phyloP scores from a whole-genome alignment of 768 basidiomycete genomes.

The Gloeostereum incarnatum region DNA sequence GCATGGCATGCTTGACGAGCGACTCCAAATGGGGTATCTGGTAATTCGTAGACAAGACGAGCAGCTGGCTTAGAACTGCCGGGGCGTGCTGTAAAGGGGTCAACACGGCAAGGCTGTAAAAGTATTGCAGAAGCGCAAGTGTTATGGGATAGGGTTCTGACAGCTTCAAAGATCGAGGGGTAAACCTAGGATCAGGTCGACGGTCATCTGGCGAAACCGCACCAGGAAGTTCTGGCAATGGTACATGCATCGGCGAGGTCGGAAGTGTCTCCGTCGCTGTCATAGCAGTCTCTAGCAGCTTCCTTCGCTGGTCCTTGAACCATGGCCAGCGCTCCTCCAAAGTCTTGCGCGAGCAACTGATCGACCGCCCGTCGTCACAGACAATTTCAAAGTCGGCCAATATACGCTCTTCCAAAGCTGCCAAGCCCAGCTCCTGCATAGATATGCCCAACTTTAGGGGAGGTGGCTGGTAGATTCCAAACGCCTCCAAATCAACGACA shows the following conservation, averaged over 20 bases:
- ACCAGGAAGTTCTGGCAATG: constrained; percentile 54
- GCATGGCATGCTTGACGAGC: constrained; percentile 92
- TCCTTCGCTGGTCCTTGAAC: constrained; percentile 69
- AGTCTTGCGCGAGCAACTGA: constrained; percentile 76
- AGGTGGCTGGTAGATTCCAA: constrained; percentile 92
- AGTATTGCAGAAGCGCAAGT: constrained; percentile 85
- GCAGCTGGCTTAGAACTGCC: constrained; percentile 78
- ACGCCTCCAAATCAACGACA: constrained; percentile 86
- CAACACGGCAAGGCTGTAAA: constrained; percentile 79
- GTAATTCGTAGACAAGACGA: constrained; percentile 81
- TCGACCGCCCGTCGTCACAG: constrained; percentile 81
- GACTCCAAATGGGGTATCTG: constrained; percentile 62
- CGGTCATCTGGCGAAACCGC: constrained; percentile 35
- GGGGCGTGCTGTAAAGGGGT: constrained; percentile 91
- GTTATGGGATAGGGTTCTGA: constrained; percentile 89
- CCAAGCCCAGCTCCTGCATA: constrained; percentile 81
- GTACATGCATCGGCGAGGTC: constrained; percentile 47
- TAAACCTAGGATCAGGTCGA: constrained; percentile 69
- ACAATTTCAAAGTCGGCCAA: constrained; percentile 90
- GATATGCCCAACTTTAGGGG: constrained; percentile 50
- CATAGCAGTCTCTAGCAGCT: constrained; percentile 49
- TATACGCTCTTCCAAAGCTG: constrained; percentile 70
- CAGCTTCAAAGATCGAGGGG: constrained; percentile 69
- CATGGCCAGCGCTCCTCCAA: constrained; percentile 92
- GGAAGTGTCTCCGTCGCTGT: constrained; percentile 52